A percentile compares a stretch with the other conserved stretches of the same genome.
phyloP scores from a whole-genome alignment of 495 filamentous ascomycete species.

The Lophiotrema nucula region DNA sequence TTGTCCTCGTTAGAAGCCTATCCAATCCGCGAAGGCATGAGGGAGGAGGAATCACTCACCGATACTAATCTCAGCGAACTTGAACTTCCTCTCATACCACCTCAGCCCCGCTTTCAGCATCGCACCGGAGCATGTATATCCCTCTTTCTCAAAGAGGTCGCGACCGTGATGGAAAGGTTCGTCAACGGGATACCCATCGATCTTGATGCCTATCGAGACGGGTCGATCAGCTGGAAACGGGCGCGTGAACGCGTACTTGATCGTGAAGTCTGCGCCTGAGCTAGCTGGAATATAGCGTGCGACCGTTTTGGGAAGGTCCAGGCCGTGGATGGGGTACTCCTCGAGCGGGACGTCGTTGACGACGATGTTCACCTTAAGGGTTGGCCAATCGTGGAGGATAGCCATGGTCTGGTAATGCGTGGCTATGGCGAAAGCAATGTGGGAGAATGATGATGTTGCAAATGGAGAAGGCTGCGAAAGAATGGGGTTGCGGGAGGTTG shows the following conservation, averaged over 20 bases:
- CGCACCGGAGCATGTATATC: background rate
- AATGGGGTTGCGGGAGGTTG: too few species aligned
- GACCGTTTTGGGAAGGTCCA: background rate
- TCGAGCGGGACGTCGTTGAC: slow-evolving; percentile 2
- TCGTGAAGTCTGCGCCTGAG: background rate
- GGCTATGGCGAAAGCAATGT: background rate
- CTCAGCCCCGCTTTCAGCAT: too few species aligned
- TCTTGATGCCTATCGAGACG: background rate
- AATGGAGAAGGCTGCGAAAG: too few species aligned
- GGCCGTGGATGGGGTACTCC: slow-evolving; percentile 8
- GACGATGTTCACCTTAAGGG: slow-evolving; percentile 13
- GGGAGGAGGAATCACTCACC: background rate
- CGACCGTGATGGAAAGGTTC: background rate
- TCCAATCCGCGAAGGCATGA: too few species aligned
- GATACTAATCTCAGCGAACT: background rate
- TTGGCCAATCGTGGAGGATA: slow-evolving; percentile 5
- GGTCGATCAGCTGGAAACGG: background rate
- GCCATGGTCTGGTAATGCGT: slow-evolving; percentile 14
- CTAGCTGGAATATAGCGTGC: background rate
- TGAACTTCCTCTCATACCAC: background rate
- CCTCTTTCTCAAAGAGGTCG: background rate
- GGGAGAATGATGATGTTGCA: too few species aligned
- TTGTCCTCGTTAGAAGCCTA: too few species aligned
- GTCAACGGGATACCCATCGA: background rate
- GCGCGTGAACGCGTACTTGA: background rate